These are phyloP conservation scores for Chaetomiaceae sp. DNA, from an alignment of 2,329 filamentous ascomycete species.

Conservation along the genomic window DNA sequence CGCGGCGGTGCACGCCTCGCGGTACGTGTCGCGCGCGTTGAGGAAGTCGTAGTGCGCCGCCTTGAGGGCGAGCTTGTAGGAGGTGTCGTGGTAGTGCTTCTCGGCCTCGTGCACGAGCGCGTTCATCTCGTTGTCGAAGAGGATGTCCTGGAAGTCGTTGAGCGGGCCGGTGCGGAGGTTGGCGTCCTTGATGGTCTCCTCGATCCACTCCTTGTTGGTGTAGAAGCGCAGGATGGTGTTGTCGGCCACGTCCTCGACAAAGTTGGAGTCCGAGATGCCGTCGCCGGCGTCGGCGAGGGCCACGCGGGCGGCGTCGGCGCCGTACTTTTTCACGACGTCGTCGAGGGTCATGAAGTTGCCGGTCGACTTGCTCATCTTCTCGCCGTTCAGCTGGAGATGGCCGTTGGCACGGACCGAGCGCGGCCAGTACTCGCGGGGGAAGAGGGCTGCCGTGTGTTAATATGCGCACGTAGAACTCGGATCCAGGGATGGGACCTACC, in stretches of 20 bases:
- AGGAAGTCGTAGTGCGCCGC: conserved; percentile 85
- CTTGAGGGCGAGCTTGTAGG: conserved; percentile 85
- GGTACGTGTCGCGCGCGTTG: conserved; percentile 81
- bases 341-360: conserved; percentile 94
- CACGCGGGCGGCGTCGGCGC: conserved; percentile 83
- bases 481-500: conserved; percentile 33
- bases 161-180: conserved; percentile 71
- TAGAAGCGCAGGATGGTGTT: conserved; percentile 83
- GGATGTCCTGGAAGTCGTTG: conserved; percentile 75
- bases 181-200: conserved; percentile 70
- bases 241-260: conserved; percentile 92
- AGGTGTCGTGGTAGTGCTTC: conserved; percentile 71
- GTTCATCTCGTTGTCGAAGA: conserved; percentile 95
- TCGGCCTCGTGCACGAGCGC: conserved; percentile 71
- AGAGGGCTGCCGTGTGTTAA: conserved; percentile 51
- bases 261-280: conserved; percentile 92
- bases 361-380: conserved; percentile 98
- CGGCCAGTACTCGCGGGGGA: conserved; percentile 85
- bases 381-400: conserved; percentile 88
- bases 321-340: conserved; percentile 85
- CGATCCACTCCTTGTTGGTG: conserved; percentile 79
- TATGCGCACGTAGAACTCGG: not conserved
- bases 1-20: conserved; percentile 67
- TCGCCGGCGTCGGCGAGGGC: conserved; percentile 93
- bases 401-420: conserved; percentile 82